These are phyloP conservation scores for Lasiosphaeria hispida DNA, from an alignment of 495 filamentous ascomycete species.

Conservation along the genomic window DNA sequence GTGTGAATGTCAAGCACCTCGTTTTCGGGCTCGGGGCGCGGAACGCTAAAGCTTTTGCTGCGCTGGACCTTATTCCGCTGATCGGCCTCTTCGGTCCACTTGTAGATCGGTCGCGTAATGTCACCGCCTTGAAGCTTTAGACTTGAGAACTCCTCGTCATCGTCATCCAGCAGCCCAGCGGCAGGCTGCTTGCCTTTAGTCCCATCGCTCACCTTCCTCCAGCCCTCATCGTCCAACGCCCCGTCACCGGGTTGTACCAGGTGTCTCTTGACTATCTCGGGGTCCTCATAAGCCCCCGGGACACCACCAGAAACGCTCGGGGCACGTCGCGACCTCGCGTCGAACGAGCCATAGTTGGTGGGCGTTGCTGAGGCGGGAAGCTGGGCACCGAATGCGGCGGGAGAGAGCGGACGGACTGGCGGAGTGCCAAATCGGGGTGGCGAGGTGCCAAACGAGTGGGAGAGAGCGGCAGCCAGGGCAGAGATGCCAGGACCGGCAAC, in stretches of 20 bases:
- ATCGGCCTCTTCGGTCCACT: slow-evolving; percentile 82
- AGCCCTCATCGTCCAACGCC: slow-evolving; percentile 37
- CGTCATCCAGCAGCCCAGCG: slow-evolving; percentile 40
- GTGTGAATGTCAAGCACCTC: slow-evolving; percentile 77
- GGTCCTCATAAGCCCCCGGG: slow-evolving; percentile 64
- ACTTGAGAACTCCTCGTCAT: slow-evolving; percentile 86
- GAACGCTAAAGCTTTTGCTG: slow-evolving; percentile 80
- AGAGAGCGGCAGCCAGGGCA: slow-evolving; percentile 72
- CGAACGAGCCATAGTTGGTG: slow-evolving; percentile 79
- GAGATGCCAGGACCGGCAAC: slow-evolving; percentile 67
- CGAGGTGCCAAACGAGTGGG: slow-evolving; percentile 60
- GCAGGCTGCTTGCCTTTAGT: slow-evolving; percentile 50
- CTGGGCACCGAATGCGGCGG: slow-evolving; percentile 44
- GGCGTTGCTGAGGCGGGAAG: slow-evolving; percentile 49
- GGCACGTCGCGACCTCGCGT: slow-evolving; percentile 51
- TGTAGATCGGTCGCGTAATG: slow-evolving; percentile 89
- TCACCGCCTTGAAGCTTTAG: slow-evolving; percentile 89
- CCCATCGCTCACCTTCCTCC: slow-evolving; percentile 36
- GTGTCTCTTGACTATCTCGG: slow-evolving; percentile 78
- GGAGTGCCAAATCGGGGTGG: slow-evolving; percentile 61
- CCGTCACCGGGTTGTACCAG: slow-evolving; percentile 65
- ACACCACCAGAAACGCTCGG: slow-evolving; percentile 32
- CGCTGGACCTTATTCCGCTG: slow-evolving; percentile 59
- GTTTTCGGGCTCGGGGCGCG: slow-evolving; percentile 71
- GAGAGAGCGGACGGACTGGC: slow-evolving; percentile 54